These are phyloP conservation scores for Thermothelomyces thermophilus DNA, from an alignment of 2,329 filamentous ascomycete genomes.

Conservation along the genomic window DNA sequence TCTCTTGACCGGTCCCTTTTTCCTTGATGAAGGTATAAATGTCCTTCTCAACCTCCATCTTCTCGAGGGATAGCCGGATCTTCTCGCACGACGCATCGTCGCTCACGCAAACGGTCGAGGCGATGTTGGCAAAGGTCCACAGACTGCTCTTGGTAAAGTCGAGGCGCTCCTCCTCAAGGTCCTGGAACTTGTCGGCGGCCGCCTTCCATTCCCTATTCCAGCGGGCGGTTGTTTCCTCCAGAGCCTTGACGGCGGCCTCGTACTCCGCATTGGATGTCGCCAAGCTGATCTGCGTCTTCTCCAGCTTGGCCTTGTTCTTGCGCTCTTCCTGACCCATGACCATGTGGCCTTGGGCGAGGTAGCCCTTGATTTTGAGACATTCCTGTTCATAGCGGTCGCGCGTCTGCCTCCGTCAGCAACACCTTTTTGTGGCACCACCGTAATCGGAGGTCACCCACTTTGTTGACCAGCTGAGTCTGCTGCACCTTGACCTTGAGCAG, in stretches of 20 bases:
- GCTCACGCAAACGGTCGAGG: conserved; percentile 94
- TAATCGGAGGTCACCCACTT: conserved; percentile 46
- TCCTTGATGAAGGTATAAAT: conserved; percentile 85
- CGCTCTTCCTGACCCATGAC: conserved; percentile 99
- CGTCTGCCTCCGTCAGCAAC: conserved; percentile 45
- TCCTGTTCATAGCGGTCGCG: conserved; percentile 96
- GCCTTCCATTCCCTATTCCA: conserved; percentile 99
- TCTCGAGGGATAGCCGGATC: conserved; percentile 84
- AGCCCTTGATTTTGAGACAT: conserved; percentile 96
- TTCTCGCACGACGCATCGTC: conserved; percentile 97
- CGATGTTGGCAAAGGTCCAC: conserved; percentile 96
- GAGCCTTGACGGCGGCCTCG: conserved; percentile 81
- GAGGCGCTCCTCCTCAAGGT: conserved; percentile 91
- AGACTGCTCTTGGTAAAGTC: conserved; percentile 97
- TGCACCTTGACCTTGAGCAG: conserved; percentile 87
- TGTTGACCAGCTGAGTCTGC: conserved; percentile 86
- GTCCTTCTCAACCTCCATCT: conserved; percentile 95
- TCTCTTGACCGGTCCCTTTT: conserved; percentile 88
- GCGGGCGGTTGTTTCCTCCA: conserved; percentile 89
- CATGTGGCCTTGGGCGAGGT: conserved; percentile 97
- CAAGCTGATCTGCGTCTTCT: conserved; percentile 96
- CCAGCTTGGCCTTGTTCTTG: conserved; percentile 96
- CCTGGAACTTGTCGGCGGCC: conserved; percentile 97
- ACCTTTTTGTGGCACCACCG: neutral
- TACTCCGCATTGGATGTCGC: conserved; percentile 89